Percentiles rank a stretch among this genome's conserved stretches.
These are phyloP conservation scores for Candida mattraensis DNA, from an alignment of 805 yeast genomes.

Conservation along the genomic window DNA sequence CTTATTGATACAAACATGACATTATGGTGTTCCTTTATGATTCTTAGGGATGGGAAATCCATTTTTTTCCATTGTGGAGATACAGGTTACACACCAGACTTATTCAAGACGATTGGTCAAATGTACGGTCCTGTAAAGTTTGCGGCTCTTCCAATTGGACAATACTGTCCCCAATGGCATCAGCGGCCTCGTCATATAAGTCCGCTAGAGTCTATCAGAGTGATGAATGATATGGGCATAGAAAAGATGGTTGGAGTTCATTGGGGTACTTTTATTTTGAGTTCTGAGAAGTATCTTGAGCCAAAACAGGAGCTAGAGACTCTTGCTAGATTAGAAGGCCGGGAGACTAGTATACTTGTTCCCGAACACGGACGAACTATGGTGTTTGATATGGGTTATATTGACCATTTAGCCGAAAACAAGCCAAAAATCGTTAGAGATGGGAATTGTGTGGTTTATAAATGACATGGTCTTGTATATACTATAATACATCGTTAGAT, in stretches of 20 bases:
- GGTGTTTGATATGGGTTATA: constrained; percentile 42
- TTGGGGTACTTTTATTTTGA: constrained; percentile 93
- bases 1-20: constrained; percentile 78
- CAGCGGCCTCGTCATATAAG: constrained; percentile 84
- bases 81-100: constrained; percentile 80
- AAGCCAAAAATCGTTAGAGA: constrained; percentile 14
- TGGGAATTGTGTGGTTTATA: constrained; percentile 18
- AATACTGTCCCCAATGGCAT: constrained; percentile 94
- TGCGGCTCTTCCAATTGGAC: constrained; percentile 89
- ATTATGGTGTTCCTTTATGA: constrained; percentile 85
- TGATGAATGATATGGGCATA: constrained; percentile 62
- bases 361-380: constrained; percentile 80
- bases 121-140: constrained; percentile 64
- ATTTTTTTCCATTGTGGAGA: constrained; percentile 91
- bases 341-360: constrained; percentile 45
- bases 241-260: constrained; percentile 80
- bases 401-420: constrained; percentile 17
- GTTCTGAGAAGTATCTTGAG: constrained; percentile 85
- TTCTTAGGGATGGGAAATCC: constrained; percentile 66
- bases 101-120: constrained; percentile 65
- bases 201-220: constrained; percentile 73
- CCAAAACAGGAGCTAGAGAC: constrained; percentile 63
- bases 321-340: constrained; percentile 44
- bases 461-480: constrained; percentile 8
- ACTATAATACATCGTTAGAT: too few species aligned